phyloP scores from a whole-genome alignment of 768 basidiomycete species.

The Panaeolus cyanescens region DNA sequence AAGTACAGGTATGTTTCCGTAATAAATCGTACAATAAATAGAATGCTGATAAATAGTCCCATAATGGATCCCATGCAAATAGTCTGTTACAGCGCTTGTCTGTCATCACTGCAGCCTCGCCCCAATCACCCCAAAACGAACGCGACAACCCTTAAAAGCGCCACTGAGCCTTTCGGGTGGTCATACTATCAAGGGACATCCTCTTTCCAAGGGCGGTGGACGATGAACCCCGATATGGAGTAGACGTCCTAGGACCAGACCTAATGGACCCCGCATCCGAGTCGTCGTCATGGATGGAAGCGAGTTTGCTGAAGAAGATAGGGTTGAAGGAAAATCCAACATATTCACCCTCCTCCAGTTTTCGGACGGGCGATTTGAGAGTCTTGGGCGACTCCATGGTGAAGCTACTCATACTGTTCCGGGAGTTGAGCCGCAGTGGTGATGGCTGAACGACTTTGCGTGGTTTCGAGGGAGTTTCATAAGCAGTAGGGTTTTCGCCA shows the following conservation, averaged over 20 bases:
- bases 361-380: slow-evolving; percentile 17
- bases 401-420: slow-evolving; percentile 11
- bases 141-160: background rate
- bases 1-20: slow-evolving; percentile 19
- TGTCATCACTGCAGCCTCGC: background rate
- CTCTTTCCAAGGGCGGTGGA: background rate
- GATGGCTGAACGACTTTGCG: slow-evolving; percentile 13
- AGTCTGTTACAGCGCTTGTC: slow-evolving; percentile 5
- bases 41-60: background rate
- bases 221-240: background rate
- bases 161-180: background rate
- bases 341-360: slow-evolving; percentile 27
- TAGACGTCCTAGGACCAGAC: slow-evolving; percentile 3
- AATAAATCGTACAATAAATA: slow-evolving; percentile 1
- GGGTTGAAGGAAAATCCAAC: slow-evolving; percentile 41
- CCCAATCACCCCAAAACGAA: slow-evolving; percentile 5
- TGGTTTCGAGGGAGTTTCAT: slow-evolving; percentile 10
- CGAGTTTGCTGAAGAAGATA: slow-evolving; percentile 31
- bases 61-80: slow-evolving; percentile 7
- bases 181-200: background rate
- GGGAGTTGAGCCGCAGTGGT: slow-evolving; percentile 15
- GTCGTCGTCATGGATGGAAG: slow-evolving; percentile 11
- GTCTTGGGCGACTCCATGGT: slow-evolving; percentile 14
- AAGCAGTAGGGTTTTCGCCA: slow-evolving; percentile 8
- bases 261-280: slow-evolving; percentile 1